phyloP scores from a whole-genome alignment of 2,329 filamentous ascomycete genomes.

The Teratosphaeria gauchensis region DNA sequence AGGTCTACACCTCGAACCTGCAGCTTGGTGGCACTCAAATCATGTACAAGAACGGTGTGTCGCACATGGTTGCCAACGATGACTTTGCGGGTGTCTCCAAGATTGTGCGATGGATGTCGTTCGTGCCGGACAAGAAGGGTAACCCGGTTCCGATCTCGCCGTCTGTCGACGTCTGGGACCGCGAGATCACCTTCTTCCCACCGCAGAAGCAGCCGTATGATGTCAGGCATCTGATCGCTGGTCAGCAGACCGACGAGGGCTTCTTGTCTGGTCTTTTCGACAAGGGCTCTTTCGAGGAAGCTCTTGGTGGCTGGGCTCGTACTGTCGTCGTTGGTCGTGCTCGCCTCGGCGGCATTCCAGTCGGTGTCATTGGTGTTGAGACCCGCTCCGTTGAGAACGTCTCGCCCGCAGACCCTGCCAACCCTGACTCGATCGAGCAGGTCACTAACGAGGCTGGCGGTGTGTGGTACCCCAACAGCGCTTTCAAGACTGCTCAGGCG shows the following conservation, averaged over 20 bases:
- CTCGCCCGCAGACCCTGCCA: conserved; percentile 90
- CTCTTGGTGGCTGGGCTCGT: conserved; percentile 91
- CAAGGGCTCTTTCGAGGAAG: conserved; percentile 91
- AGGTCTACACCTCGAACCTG: conserved; percentile 97
- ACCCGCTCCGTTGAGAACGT: conserved; percentile 94
- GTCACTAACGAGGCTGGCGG: conserved; percentile 90
- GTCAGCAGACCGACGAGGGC: conserved; percentile 73
- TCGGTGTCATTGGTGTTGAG: conserved; percentile 97
- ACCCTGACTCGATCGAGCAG: conserved; percentile 96
- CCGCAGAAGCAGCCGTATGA: conserved; percentile 81
- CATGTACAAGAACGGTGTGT: conserved; percentile 99
- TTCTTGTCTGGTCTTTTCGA: conserved; percentile 92
- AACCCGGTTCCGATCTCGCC: conserved; percentile 87
- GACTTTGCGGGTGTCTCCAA: conserved; percentile 97
- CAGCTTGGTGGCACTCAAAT: conserved; percentile 99
- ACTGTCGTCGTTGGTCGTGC: conserved; percentile 96
- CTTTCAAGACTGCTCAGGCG: conserved; percentile 98
- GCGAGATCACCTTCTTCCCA: conserved; percentile 74
- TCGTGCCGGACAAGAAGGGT: conserved; percentile 90
- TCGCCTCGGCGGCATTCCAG: conserved; percentile 89
- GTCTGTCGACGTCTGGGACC: conserved; percentile 79
- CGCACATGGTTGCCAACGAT: conserved; percentile 94
- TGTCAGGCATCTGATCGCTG: conserved; percentile 84
- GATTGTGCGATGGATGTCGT: conserved; percentile 97
- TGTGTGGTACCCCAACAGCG: conserved; percentile 99